Base-by-base conservation (phyloP, 2,329 filamentous ascomycete species). In the Boeremia exigua region DNA sequence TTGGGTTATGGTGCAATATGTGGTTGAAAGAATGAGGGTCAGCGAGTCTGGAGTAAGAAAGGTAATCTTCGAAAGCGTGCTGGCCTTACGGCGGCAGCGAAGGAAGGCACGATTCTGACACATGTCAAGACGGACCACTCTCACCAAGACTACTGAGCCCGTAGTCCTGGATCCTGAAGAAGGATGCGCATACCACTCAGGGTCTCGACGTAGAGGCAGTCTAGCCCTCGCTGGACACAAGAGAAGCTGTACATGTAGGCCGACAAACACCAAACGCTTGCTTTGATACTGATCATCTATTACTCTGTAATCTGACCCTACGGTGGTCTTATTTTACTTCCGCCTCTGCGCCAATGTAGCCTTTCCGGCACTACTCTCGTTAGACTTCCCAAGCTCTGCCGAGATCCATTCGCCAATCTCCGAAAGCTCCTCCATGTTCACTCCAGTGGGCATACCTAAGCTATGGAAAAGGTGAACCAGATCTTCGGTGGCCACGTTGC, bases 401-500 rank as follows among this genome's bases (percentile, higher is more conserved):
- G 69, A 73, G 29, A 78, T 76, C 75, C 75, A 78, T 27, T 75
- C 71, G 1, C 75, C 75, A 29, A 75, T 68, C 56, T 68, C 68
- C 0, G 73, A 56, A 28, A 78, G 48, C 61, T 65, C 65, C 57
- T 74, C 69, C 29, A 77, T 69, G 59, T 77, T 70, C 1, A 95
- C 83, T 0, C 90, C 91, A 0, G 91, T 93, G 37, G 86, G 80
- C 77, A 91, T 86, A 0, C 91, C 91, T 50, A 92, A 73, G 58
- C 85, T 89, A 71, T 91, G 87, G 71, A 91, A 78, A 58, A 80
- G 88, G 70, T 94, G 91, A 1, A 95, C 88, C 76, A 96, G 77
- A 71, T 96, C 89, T 76, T 96, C 92, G 0, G 91, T 93, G 1
- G 90, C 87, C 11, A 94, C 90, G 71, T 96, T 96, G 1, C 92